Percentiles rank a stretch among this genome's conserved stretches.
These are phyloP conservation scores for Cicer cuneatum DNA, from an alignment of 306 rosid species.

Conservation along the genomic window DNA sequence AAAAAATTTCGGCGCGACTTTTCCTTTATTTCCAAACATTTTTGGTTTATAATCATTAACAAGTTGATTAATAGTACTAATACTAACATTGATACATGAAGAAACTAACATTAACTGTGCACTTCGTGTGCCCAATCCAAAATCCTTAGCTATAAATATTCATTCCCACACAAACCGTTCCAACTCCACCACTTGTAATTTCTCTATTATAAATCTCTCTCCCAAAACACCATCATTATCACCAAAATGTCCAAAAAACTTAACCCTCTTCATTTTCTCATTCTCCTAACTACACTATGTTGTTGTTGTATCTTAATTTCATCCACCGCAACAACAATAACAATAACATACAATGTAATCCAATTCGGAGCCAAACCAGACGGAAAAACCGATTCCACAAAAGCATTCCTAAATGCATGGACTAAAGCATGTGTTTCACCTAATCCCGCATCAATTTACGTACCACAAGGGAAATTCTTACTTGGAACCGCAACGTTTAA, in stretches of 20 bases:
- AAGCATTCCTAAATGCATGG: conserved; percentile 61
- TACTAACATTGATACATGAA: not conserved
- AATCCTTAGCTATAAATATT: conserved; percentile 41
- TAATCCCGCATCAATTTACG: conserved; percentile 28
- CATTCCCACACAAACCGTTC: conserved; percentile 35
- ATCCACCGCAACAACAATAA: not conserved
- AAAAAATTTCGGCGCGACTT: conserved; percentile 44
- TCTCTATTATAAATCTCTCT: not conserved
- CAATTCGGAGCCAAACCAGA: conserved; percentile 58
- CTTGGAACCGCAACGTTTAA: conserved; percentile 25
- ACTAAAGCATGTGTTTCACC: conserved; percentile 50
- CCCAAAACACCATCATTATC: not conserved
- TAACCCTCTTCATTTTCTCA: not conserved
- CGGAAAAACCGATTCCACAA: conserved; percentile 57
- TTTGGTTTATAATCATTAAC: not conserved
- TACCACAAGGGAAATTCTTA: conserved; percentile 59
- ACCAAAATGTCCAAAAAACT: conserved; percentile 8
- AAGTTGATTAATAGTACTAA: no score
- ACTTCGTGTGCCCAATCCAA: not conserved
- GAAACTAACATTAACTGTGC: conserved; percentile 6
- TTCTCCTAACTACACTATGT: not conserved
- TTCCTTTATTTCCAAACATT: conserved; percentile 28
- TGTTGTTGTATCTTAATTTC: not conserved
- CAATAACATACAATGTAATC: conserved; percentile 46
- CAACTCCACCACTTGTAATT: conserved; percentile 31